These are phyloP conservation scores for Tagetes erecta DNA, from an alignment of 129 eudicot species.

Conservation along the genomic window DNA sequence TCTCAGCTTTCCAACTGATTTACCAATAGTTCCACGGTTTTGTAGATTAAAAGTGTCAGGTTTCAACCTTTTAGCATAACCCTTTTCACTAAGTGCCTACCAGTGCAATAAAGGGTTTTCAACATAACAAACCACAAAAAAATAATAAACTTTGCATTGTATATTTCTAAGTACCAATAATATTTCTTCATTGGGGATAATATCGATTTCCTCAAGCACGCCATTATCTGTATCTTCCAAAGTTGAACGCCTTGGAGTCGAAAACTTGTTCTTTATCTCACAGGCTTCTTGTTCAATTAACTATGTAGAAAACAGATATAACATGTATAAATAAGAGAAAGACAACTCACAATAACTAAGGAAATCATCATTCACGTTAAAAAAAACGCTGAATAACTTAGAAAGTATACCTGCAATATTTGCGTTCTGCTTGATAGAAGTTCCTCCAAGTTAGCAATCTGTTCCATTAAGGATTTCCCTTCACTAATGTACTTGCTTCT, in stretches of 20 bases:
- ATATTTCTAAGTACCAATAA: slow-evolving; percentile 53
- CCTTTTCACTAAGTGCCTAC: slow-evolving; percentile 96
- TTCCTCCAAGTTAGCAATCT: slow-evolving; percentile 74
- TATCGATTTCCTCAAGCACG: slow-evolving; percentile 83
- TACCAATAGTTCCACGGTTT: slow-evolving; percentile 96
- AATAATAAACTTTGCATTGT: neutral
- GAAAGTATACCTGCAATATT: slow-evolving; percentile 74
- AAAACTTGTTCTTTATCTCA: slow-evolving; percentile 80
- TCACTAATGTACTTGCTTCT: slow-evolving; percentile 70
- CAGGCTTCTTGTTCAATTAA: slow-evolving; percentile 88
- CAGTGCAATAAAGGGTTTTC: slow-evolving; percentile 8
- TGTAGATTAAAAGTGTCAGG: slow-evolving; percentile 89
- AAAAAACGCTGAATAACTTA: slow-evolving; percentile 7
- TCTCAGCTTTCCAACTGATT: slow-evolving; percentile 93
- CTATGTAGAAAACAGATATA: slow-evolving; percentile 36
- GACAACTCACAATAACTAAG: neutral
- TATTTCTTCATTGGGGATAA: slow-evolving; percentile 96
- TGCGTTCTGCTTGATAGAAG: slow-evolving; percentile 74
- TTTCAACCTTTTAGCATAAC: slow-evolving; percentile 92
- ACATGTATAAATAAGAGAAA: neutral
- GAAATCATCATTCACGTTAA: neutral
- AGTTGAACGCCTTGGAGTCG: slow-evolving; percentile 81
- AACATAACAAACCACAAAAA: slow-evolving; percentile 13
- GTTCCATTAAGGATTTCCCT: slow-evolving; percentile 68
- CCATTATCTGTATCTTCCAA: slow-evolving; percentile 87